phyloP scores from a whole-genome alignment of 2,329 filamentous ascomycete species.

The Xylaria sp. region DNA sequence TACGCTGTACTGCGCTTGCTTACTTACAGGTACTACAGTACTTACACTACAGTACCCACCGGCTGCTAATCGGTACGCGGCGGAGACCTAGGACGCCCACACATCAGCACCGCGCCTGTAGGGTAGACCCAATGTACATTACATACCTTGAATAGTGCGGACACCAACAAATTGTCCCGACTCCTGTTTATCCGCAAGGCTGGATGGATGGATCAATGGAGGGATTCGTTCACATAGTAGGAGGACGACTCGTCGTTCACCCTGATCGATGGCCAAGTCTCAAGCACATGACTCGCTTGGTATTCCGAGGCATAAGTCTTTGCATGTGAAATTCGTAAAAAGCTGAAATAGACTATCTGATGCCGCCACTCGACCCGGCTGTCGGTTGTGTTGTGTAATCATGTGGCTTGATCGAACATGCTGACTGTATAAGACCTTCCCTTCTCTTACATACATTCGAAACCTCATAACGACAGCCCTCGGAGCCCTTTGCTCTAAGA shows the following conservation, averaged over 20 bases:
- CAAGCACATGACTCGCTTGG: neutral
- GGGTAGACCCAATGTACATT: neutral
- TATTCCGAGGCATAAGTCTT: neutral
- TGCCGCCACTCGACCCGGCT: neutral
- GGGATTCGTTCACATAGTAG: neutral
- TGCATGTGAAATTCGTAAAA: neutral
- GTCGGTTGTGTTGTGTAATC: too few relatives aligned
- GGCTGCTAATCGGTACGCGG: neutral
- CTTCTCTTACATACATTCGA: too few relatives aligned
- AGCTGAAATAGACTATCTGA: neutral
- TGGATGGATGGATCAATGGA: neutral
- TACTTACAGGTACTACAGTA: too few relatives aligned
- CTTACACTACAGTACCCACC: neutral
- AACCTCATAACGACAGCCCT: too few relatives aligned
- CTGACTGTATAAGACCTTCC: slow-evolving; percentile 1
- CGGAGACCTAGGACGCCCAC: neutral
- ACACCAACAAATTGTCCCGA: slow-evolving; percentile 4
- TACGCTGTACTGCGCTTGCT: too few relatives aligned
- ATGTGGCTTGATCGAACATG: neutral
- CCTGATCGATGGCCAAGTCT: neutral
- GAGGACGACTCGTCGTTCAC: neutral
- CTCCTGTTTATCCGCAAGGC: neutral
- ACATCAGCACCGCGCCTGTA: too few relatives aligned
- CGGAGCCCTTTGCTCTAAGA: too few relatives aligned
- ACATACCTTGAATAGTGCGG: neutral